Evolutionary conservation across 2,329 filamentous ascomycete genomes (phyloP), one percentile per base, ranked within the genome.

Genomic region (Monosporascus sp.): DNA sequence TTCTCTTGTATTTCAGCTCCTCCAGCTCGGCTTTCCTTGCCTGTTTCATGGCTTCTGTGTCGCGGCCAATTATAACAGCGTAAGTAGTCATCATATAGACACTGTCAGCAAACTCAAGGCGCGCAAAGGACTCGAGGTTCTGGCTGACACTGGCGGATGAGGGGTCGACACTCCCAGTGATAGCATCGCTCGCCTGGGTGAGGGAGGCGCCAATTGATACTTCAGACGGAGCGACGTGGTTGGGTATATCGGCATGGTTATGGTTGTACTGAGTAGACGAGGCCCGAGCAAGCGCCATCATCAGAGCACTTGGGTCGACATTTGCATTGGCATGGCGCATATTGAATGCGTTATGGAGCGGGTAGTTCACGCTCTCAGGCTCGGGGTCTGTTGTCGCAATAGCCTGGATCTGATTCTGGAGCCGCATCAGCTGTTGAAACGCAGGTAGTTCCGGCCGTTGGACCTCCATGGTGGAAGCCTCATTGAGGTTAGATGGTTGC

Each of bases 1-100:
- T 70, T 52, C 72, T 71, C 55, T 70, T 69, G 56, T 78, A 74
- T 49, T 74, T 71, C 39, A 76, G 73, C 37, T 72, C 69, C 37
- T 75, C 72, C 55, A 71, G 76, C 63, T 80, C 76, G 54, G 82
- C 76, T 52, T 72, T 72, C 45, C 76, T 74, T 22, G 81, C 82
- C 59, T 81, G 76, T 51, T 77, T 71, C 58, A 83, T 70, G 9
- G 83, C 83, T 50, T 76, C 72, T 62, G 84, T 77, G 68, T 91
- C 88, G 55, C 88, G 84, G 51, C 87, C 88, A 27, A 92, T 82
- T 52, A 88, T 81, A 60, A 91, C 80, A 50, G 82, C 78, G 61
- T 85, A 86, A 1, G 87, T 90, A 49, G 84, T 89, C 83, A 92
- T 88, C 69, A 89, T 88, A 67, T 89, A 91, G 52, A 84, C 80